Evolutionary conservation across 495 filamentous ascomycete genomes (phyloP).

Genomic region (Choiromyces venosus): DNA sequence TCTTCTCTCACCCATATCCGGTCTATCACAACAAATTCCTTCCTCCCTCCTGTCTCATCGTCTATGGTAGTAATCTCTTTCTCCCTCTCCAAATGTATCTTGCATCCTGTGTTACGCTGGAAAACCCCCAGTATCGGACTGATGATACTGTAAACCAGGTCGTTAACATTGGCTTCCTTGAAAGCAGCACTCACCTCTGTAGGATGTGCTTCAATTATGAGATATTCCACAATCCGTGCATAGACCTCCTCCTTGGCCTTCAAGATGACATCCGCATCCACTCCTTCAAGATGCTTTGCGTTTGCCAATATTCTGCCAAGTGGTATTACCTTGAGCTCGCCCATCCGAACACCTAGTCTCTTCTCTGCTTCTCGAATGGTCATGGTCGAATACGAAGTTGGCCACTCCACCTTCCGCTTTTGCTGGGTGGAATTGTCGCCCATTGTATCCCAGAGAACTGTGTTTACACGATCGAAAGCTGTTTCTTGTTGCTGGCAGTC

Average conservation of each 20-base stretch:
- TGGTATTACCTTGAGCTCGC: constrained; percentile 1
- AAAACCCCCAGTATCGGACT: constrained; percentile 1
- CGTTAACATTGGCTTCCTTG: constrained; percentile 13
- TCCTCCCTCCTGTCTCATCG: constrained; percentile 3
- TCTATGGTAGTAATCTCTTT: constrained; percentile 10
- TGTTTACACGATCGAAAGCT: too few species aligned
- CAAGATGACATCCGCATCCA: constrained; percentile 15
- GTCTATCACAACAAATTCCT: constrained; percentile 23
- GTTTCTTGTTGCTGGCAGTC: too few species aligned
- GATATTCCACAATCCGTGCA: constrained; percentile 1
- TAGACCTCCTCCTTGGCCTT: constrained; percentile 16
- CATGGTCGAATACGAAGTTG: constrained; percentile 21
- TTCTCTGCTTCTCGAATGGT: too few species aligned
- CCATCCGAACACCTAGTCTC: constrained; percentile 14
- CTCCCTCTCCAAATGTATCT: background rate
- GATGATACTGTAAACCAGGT: constrained; percentile 4
- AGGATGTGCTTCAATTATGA: constrained; percentile 11
- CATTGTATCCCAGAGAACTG: too few species aligned
- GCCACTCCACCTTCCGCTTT: constrained; percentile 19
- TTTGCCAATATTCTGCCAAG: constrained; percentile 13
- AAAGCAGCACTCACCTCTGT: background rate
- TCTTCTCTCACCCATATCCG: constrained; percentile 1
- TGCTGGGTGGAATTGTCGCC: too few species aligned
- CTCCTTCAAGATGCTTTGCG: too few species aligned
- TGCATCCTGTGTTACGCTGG: background rate